phyloP scores from a whole-genome alignment of 2,329 filamentous ascomycete genomes.

The Cryphonectria naterciae region DNA sequence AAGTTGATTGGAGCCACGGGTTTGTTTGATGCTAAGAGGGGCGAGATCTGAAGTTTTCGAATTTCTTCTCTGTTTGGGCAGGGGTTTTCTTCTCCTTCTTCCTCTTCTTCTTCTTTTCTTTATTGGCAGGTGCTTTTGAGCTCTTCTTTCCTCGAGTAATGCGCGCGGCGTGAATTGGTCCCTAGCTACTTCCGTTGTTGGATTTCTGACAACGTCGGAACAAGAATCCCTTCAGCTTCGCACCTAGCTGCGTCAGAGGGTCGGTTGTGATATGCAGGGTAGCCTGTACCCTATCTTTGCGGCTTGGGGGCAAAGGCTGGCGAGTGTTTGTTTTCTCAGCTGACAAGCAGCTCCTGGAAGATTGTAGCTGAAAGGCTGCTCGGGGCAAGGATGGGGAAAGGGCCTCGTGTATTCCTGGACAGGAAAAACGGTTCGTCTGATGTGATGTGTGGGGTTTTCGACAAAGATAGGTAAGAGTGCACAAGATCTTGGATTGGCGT shows the following conservation, averaged over 20 bases:
- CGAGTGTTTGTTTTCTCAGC: background rate
- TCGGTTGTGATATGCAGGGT: background rate
- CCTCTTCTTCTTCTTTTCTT: constrained; percentile 9
- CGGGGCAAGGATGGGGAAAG: background rate
- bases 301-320: background rate
- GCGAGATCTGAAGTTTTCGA: background rate
- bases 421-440: background rate
- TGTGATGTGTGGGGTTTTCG: background rate
- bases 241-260: background rate
- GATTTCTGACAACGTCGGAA: background rate
- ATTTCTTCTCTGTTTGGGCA: background rate
- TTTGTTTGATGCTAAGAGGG: too few relatives aligned
- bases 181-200: constrained; percentile 15
- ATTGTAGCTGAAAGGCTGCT: background rate
- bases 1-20: background rate
- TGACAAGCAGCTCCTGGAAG: background rate
- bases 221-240: background rate
- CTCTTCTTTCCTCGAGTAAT: constrained; percentile 10
- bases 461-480: background rate
- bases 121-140: constrained; percentile 11
- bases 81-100: background rate
- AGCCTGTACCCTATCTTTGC: background rate
- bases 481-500: constrained; percentile 21
- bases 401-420: background rate
- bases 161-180: constrained; percentile 10